Base-by-base conservation (phyloP, 345 rosid genomes). In the Draba incana region DNA sequence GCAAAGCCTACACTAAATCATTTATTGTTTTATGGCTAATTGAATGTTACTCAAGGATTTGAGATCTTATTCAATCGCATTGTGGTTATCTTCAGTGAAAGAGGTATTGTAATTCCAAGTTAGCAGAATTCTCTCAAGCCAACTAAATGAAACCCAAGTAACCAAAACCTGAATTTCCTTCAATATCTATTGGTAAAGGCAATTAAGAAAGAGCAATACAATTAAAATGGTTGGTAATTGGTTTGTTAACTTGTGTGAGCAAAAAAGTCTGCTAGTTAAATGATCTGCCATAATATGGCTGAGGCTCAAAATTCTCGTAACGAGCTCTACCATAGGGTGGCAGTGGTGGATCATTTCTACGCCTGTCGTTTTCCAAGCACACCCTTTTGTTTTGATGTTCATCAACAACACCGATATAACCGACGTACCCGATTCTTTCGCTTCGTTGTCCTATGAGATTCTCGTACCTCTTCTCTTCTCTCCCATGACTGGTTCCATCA, bases 321-420 rank as follows among this genome's bases (percentile, higher is more conserved):
- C 13, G 27, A 54, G 10, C 52, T 24, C 30, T 35, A 62, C 48
- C 75, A 53, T 14, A 10, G 1, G 51, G 58, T 38, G 51, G 70
- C 0, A 31, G 55, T 10, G 56, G 51, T 2, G 53, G 61, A 48
- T 52, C 37, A 20, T n/a, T 4, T 55, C 57, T 57, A 25, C 27
- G 25, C 16, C 8, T 11, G n/a, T 60, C 46, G 5, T 39, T 27
- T 30, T 2, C 68, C 59, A 51, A 42, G 14, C 37, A 10, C 1
- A 61, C 62, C 16, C 62, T 51, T 59, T 74, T 66, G 43, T 24
- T 51, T 31, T 25, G 72, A 51, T 28, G 15, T 15, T 23, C 5
- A 43, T 42, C 42, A 27, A 12, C 16, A 38, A 0, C 38, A 11
- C 48, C 8, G 3, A 38, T 23, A 6, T 35, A 27, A 50, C 9